These are phyloP conservation scores for Ashbya aceris DNA, from an alignment of 1,139 yeast genomes.

Conservation along the genomic window DNA sequence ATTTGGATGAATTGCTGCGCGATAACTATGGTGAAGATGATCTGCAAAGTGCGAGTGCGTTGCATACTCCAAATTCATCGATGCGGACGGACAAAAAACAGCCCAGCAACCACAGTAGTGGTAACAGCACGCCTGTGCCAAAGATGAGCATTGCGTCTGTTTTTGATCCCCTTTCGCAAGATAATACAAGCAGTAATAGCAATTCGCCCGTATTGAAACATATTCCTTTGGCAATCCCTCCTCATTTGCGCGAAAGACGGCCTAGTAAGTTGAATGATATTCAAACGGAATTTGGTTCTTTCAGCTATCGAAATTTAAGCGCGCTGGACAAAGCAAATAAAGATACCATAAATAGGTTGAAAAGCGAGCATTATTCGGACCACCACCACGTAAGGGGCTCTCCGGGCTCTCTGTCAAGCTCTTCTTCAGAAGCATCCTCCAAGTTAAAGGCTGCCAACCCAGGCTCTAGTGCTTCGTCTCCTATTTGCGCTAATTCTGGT, in stretches of 20 bases:
- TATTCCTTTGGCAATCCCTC: constrained; percentile 43
- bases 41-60: constrained; percentile 6
- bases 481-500: neutral
- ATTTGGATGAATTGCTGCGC: constrained; percentile 48
- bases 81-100: constrained; percentile 4
- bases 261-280: constrained; percentile 62
- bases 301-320: constrained; percentile 79
- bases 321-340: constrained; percentile 90
- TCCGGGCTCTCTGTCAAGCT: constrained; percentile 27
- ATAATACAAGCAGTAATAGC: constrained; percentile 12
- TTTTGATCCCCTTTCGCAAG: constrained; percentile 19
- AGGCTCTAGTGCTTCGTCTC: constrained; percentile 7
- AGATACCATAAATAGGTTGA: constrained; percentile 79
- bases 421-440: constrained; percentile 28
- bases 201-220: constrained; percentile 29
- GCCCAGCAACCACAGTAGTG: constrained; percentile 20
- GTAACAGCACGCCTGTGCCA: constrained; percentile 15
- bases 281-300: constrained; percentile 82
- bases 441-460: constrained; percentile 13
- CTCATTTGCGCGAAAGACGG: constrained; percentile 53
- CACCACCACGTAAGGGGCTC: constrained; percentile 23
- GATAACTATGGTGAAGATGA: constrained; percentile 40
- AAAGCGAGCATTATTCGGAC: constrained; percentile 65
- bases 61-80: constrained; percentile 2
- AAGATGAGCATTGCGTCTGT: constrained; percentile 27